Base-by-base conservation (phyloP, 2,329 filamentous ascomycete genomes). In the Arachnopeziza araneosa region DNA sequence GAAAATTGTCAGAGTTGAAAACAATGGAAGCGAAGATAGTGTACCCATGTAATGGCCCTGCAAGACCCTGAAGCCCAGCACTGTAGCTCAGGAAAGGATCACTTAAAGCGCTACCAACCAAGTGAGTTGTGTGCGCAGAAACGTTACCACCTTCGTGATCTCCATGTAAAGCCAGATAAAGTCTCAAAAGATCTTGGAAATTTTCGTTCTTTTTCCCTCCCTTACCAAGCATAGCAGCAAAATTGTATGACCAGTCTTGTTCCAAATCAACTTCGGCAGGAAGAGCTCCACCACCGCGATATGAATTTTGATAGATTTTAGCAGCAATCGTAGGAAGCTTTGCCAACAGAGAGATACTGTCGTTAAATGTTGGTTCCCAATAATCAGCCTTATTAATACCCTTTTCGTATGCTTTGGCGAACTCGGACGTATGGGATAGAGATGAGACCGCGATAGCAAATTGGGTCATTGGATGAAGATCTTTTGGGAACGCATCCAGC, bases 161-260 rank as follows among this genome's bases (percentile, higher is more conserved):
- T 64, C 95, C 95, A 77, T 99, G 95, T 5, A 99, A 88, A 55
- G 95, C 93, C 24, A 99, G 86, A 77, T 99, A 99, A 32, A 99
- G 80, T 68, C 95, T 86, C 64, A 99, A 83, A 22, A 99, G 83
- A 71, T 99, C 95, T 74, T 98, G 93, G 83, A 99, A 96, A 74
- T 90, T 89, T 77, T 93, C 90, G 69, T 98, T 88, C 76, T 96
- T 82, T 75, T 88, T 85, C 67, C 92, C 91, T 55, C 88, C 85
- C 79, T 96, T 96, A 72, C 93, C 93, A 57, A 98, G 84, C 86
- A 98, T 92, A 66, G 92, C 90, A 52, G 95, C 95, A 72, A 97
- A 99, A 83, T 99, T 99, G 82, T 97, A 96, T 0, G 93, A 89
- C 95, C 95, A 99, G 77, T 99, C 95, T 78, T 97, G 91, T 68